Base-by-base conservation (phyloP, 768 basidiomycete species). In the Phaeotremella skinneri region DNA sequence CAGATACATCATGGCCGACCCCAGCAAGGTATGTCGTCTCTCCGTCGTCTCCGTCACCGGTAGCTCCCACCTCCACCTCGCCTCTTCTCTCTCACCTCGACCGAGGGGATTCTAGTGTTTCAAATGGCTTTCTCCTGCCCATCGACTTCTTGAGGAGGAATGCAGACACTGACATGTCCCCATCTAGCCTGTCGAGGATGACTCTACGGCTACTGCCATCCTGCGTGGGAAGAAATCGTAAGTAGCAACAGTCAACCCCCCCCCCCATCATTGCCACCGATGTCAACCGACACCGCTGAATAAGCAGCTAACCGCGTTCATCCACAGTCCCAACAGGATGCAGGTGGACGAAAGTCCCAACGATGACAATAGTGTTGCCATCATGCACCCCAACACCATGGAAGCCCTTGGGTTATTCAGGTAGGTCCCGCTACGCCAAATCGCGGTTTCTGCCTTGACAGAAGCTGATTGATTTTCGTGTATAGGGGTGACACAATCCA, bases 301-400 rank as follows among this genome's bases (percentile, higher is more conserved):
- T 52, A n/a, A 64, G 61, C 55, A 55, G 59, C 57, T 17, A 57
- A 62, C 52, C 13, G 7, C 7, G 13, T 14, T 13, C 6, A 13
- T 21, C 7, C 68, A 3, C 70, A 98, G 93, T 23, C 94, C 96
- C 30, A 96, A 97, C 82, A 91, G 94, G 76, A 84, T 99, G 63
- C 89, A 98, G 73, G 93, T 97, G 66, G 94, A 98, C 73, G 96
- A 99, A 75, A 85, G 91, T 32, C 83, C 87, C 16, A 82, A 87
- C 32, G 96, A 99, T 78, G 96, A 99, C 76, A 99, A 98, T 82
- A 94, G 91, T 88, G 94, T 97, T 67, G 94, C 92, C 56, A 94
- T 91, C 26, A 82, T 97, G 37, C 91, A 94, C 81, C 93, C 96
- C 49, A 87, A 87, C 39, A 99, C 94, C 34, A 97, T 98, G 93